Evolutionary conservation across 495 filamentous ascomycete species (phyloP).

Genomic region (Sabuloglossum arenarium): DNA sequence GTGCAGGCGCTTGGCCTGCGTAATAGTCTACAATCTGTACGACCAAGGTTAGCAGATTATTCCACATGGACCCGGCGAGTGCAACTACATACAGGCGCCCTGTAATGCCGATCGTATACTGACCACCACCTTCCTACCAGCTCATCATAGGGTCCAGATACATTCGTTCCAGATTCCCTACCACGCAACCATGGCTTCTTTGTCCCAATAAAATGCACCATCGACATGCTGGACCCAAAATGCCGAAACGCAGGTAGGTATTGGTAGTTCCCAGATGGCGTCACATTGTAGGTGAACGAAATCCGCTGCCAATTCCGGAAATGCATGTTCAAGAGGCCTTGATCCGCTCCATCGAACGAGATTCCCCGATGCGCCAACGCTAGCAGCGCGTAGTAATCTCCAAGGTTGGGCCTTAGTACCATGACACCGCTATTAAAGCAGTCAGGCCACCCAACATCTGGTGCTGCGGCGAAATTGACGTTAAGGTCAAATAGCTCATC

Average conservation of each 20-base stretch:
- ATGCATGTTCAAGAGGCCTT: conserved; percentile 88
- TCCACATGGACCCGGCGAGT: background rate
- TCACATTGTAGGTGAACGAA: conserved; percentile 93
- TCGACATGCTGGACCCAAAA: conserved; percentile 66
- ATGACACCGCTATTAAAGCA: conserved; percentile 95
- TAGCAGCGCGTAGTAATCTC: conserved; percentile 66
- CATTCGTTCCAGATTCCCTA: conserved; percentile 29
- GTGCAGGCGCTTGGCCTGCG: conserved; percentile 2
- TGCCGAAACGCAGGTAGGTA: conserved; percentile 87
- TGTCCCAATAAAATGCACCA: conserved; percentile 84
- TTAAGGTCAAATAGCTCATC: conserved; percentile 77
- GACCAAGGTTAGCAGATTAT: background rate
- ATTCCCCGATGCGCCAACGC: conserved; percentile 67
- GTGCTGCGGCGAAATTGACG: conserved; percentile 67
- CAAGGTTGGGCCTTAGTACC: conserved; percentile 69
- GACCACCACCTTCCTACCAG: conserved; percentile 26
- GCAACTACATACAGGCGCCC: conserved; percentile 26
- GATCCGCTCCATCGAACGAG: conserved; percentile 94
- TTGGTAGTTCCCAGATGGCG: conserved; percentile 83
- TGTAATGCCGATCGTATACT: conserved; percentile 72
- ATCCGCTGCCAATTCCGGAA: conserved; percentile 75
- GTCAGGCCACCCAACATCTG: conserved; percentile 96
- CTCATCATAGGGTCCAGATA: conserved; percentile 1
- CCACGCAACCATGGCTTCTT: conserved; percentile 77
- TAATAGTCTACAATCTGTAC: background rate